Percentiles rank a stretch among this genome's conserved stretches.
These are phyloP conservation scores for Pseudopithomyces chartarum DNA, from an alignment of 2,329 filamentous ascomycete genomes.

Conservation along the genomic window DNA sequence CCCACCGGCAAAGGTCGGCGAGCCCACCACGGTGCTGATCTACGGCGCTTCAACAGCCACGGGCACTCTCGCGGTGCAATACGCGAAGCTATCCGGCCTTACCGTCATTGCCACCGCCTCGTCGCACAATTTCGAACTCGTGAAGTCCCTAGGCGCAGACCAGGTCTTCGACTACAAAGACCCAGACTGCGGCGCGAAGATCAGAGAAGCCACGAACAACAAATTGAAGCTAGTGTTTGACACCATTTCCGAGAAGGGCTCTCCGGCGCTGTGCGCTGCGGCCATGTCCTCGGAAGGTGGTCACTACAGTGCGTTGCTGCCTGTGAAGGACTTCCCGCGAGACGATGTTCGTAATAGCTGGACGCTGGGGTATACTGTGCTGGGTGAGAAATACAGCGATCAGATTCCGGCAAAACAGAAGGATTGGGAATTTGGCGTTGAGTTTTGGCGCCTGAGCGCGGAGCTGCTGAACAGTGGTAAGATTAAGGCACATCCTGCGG, in stretches of 20 bases:
- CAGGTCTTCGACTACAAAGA: conserved; percentile 58
- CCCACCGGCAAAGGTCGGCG: conserved; percentile 48
- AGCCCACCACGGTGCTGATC: conserved; percentile 50
- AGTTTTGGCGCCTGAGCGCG: conserved; percentile 30
- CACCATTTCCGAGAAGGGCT: conserved; percentile 46
- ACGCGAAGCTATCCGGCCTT: conserved; percentile 51
- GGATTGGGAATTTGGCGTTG: conserved; percentile 35
- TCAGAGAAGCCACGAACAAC: conserved; percentile 53
- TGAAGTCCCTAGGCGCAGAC: conserved; percentile 54
- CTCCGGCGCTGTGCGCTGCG: conserved; percentile 22
- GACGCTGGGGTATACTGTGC: conserved; percentile 51
- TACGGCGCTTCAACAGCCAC: conserved; percentile 60
- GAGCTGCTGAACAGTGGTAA: conserved; percentile 33
- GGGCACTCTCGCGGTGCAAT: conserved; percentile 57
- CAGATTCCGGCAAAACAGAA: conserved; percentile 33
- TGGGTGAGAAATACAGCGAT: conserved; percentile 46
- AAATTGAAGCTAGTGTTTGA: conserved; percentile 54
- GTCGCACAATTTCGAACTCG: conserved; percentile 54
- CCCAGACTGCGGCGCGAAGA: conserved; percentile 51
- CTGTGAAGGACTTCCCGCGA: conserved; percentile 44
- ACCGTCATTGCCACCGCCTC: conserved; percentile 55
- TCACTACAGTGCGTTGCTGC: conserved; percentile 11
- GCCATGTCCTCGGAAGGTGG: conserved; percentile 25
- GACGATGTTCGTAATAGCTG: conserved; percentile 50
- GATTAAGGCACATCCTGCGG: conserved; percentile 38